Conservation (phyloP, 2,329 filamentous ascomycete genomes). For the Periconia macrospinosa region DNA sequence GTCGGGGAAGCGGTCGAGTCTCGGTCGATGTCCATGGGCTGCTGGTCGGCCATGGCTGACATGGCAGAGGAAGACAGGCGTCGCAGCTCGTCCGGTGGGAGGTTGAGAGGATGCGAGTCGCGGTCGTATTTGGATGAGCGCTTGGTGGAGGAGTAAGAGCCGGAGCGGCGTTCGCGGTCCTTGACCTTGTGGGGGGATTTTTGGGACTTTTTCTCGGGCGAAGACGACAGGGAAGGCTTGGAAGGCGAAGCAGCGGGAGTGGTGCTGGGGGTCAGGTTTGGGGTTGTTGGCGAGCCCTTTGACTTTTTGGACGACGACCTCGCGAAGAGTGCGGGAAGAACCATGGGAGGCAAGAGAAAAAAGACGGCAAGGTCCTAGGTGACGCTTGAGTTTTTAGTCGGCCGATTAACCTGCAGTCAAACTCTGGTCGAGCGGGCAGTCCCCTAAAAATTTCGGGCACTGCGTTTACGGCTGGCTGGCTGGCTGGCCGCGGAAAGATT, state of each 20-base stretch:
- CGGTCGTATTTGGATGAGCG: conserved; percentile 55
- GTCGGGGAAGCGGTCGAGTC: conserved; percentile 62
- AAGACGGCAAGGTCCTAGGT: conserved; percentile 20
- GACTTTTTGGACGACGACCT: conserved; percentile 38
- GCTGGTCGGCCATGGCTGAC: conserved; percentile 61
- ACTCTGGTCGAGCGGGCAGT: conserved; percentile 31
- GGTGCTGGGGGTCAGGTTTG: conserved; percentile 25
- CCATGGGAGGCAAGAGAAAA: conserved; percentile 34
- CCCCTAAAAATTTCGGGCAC: conserved; percentile 23
- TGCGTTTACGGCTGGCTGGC: background rate
- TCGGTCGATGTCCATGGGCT: conserved; percentile 77
- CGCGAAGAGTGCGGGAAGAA: conserved; percentile 42
- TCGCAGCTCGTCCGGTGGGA: conserved; percentile 85
- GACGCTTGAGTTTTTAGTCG: conserved; percentile 27
- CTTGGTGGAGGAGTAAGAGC: conserved; percentile 36
- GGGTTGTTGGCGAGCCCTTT: conserved; percentile 12
- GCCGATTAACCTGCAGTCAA: conserved; percentile 22
- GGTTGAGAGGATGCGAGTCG: conserved; percentile 84
- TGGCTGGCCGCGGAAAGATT: conserved; percentile 24
- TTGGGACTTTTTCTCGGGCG: conserved; percentile 45
- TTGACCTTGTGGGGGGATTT: conserved; percentile 35
- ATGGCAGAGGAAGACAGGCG: conserved; percentile 71
- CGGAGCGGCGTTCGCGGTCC: conserved; percentile 33
- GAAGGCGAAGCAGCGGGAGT: conserved; percentile 22
- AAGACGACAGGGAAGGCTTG: conserved; percentile 35